Evolutionary conservation across 345 rosid genomes (phyloP).

Genomic region (Gossypium arboreum): DNA sequence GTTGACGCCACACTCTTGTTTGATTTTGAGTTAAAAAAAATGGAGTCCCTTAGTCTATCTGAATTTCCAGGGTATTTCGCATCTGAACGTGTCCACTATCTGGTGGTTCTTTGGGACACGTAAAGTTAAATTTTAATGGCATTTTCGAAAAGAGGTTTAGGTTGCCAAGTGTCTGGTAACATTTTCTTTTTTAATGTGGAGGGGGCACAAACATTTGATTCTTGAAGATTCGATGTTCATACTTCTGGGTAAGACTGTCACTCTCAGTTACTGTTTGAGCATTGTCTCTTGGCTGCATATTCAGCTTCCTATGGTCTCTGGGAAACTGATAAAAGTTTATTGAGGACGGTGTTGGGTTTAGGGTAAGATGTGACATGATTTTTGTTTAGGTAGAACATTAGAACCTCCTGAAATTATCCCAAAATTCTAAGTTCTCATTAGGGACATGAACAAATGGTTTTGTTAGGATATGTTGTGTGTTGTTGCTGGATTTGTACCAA

Average conservation of each 20-base stretch:
- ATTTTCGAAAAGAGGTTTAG: neutral
- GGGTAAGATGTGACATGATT: too few relatives aligned
- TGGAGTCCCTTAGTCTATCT: neutral
- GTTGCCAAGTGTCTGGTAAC: neutral
- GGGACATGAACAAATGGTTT: too few relatives aligned
- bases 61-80: neutral
- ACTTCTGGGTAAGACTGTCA: neutral
- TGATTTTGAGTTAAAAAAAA: neutral
- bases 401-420: too few relatives aligned
- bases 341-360: neutral
- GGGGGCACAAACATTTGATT: constrained; percentile 12
- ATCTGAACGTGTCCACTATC: constrained; percentile 24
- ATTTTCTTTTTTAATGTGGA: neutral
- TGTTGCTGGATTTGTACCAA: too few relatives aligned
- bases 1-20: constrained; percentile 9
- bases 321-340: neutral
- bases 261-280: neutral
- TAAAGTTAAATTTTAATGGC: neutral
- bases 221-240: constrained; percentile 19
- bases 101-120: constrained; percentile 18
- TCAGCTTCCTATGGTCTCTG: neutral
- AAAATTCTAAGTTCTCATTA: too few relatives aligned
- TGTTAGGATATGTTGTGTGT: too few relatives aligned
- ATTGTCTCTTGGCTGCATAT: neutral
- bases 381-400: too few relatives aligned